Base-by-base conservation (phyloP, 202 grass and related monocot species). In the Setaria italica region DNA sequence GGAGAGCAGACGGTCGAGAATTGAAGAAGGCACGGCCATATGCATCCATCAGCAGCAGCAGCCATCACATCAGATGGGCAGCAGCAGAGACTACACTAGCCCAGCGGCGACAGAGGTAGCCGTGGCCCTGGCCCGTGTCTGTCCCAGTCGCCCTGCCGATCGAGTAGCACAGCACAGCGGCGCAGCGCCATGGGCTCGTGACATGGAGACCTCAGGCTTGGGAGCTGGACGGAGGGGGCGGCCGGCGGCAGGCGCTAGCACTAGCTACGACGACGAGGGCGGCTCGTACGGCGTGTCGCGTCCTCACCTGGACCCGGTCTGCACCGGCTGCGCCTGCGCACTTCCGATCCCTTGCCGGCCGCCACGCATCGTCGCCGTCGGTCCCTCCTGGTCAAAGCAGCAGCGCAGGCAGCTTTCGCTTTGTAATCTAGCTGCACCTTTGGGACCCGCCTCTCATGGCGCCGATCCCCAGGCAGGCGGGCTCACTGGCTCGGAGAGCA, bases 301-400 rank as follows among this genome's bases (percentile, higher is more conserved):
- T 89, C 84, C 43, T 84, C 62, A 87, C 84, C 70, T 70, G 79
- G 76, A 89, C 83, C 75, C 62, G 51, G 17, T 12, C 78, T 69
- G 72, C 73, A 25, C 42, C 19, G 55, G 21, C 75, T 15, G 50
- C 37, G 55, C 60, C 7, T 33, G 50, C 35, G 9, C 34, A 19
- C 72, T 57, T 20, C 72, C 51, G 51, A 63, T 65, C 76, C 41
- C 55, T 51, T 21, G 39, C 39, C 39, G 39, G 34, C 34, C 19
- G 46, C 81, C 75, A 79, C 67, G 88, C 78, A 86, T 15, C 81
- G 70, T 80, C 77, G 67, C 67, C 76, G n/a, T 29, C 86, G 56
- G 72, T 49, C 62, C 63, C 45, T 49, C 0, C 59, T 58, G 54
- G 85, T 88, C 85, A 92, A 92, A 90, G 88, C 81, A 85, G 78